phyloP scores from a whole-genome alignment of 768 basidiomycete genomes.

The Hericium erinaceus region DNA sequence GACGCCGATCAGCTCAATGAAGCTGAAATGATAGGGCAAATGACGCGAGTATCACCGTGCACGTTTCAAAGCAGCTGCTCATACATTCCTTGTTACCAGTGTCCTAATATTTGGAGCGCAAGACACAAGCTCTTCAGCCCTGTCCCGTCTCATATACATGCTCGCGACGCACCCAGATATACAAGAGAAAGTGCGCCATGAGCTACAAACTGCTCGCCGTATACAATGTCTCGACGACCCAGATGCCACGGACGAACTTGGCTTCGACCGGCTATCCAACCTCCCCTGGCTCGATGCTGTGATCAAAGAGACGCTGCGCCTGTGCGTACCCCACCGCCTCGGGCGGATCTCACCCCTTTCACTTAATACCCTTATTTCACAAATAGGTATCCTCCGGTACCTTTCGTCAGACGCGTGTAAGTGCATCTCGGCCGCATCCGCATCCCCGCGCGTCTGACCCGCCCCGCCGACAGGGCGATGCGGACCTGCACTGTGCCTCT shows the following conservation, averaged over 20 bases:
- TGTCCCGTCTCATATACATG: conserved; percentile 20
- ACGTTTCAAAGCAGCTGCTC: not conserved
- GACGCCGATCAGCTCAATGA: conserved; percentile 24
- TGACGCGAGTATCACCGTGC: conserved; percentile 13
- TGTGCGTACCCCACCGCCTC: conserved; percentile 10
- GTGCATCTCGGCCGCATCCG: not conserved
- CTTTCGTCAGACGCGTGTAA: not conserved
- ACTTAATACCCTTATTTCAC: not conserved
- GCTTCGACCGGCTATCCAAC: conserved; percentile 17
- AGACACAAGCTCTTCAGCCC: conserved; percentile 22
- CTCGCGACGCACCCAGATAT: conserved; percentile 18
- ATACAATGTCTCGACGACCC: not conserved
- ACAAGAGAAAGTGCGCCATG: conserved; percentile 20
- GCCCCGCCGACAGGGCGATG: not conserved
- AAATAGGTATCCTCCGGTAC: not conserved
- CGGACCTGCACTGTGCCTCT: not conserved
- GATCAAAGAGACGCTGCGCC: conserved; percentile 15
- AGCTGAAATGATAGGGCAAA: conserved; percentile 28
- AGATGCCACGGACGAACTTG: conserved; percentile 10
- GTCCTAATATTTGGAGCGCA: not conserved
- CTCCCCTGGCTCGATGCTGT: conserved; percentile 24
- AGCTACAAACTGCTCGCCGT: conserved; percentile 13
- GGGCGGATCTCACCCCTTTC: not conserved
- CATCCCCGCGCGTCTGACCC: not conserved
- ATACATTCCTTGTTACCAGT: not conserved